Evolutionary conservation across 2,329 filamentous ascomycete species (phyloP), one percentile per base, ranked within the genome.

Genomic region (Talaromyces marneffei): DNA sequence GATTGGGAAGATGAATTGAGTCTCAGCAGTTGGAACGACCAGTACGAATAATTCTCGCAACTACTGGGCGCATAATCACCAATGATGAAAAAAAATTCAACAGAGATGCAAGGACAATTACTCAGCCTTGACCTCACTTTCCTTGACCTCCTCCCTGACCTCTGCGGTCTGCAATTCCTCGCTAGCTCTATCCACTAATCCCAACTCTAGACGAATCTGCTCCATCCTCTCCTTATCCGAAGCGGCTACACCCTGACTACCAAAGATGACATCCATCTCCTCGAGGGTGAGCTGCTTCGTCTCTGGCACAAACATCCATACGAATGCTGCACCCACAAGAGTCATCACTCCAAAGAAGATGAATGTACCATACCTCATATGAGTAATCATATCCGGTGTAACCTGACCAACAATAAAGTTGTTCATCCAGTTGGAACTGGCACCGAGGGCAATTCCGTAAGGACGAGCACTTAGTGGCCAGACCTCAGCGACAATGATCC

Each of bases 401-500:
- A 89, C 84, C 71, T 88, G 87, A 0, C 87, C 87, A 23, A 90
- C 84, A 61, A 89, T 80, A 68, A 79, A 81, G 63, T 82, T 81
- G 68, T 78, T 83, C 81, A 85, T 85, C 82, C 68, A 70, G 56
- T 70, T 88, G 66, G 80, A 82, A 2, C 82, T 85, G 1, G 86
- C 87, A 16, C 87, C 88, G 0, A 92, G 77, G 0, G 88, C 81
- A 12, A 89, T 87, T 42, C 88, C 89, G 63, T 91, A 89, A 0
- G 89, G 83, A 2, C 88, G 82, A 9, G 85, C 85, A 62, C 83
- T 86, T 4, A 91, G 75, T 0, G 88, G 89, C 85, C 87, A 92
- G 44, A 92, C 85, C 74, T 91, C 89, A 2, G 87, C 84, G 2
- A 90, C 82, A 60, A 92, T 80, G 63, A 90, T 89, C 89, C 89